Evolutionary conservation across 345 rosid species (phyloP), one percentile per base, ranked within the genome.

Genomic region (Corchorus capsularis): DNA sequence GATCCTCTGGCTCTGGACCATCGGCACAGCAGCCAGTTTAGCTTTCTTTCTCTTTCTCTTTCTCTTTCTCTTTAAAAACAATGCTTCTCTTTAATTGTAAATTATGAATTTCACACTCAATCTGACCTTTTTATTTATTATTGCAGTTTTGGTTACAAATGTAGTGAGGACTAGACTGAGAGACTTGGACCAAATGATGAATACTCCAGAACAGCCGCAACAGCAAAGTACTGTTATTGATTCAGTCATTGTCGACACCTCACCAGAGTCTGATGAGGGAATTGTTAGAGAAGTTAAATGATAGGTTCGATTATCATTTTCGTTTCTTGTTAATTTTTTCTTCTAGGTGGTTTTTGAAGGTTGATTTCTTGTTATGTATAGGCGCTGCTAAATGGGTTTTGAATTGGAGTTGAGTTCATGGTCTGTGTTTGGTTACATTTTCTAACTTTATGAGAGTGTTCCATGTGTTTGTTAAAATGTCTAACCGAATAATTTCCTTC

Each of bases 1-100:
- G 78, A 92, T 92, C 77, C 93, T 92, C 76, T 92, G 95, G 97
- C 27, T 89, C 46, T 92, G 97, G 97, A 90, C 97, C 67, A 32
- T 92, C 50, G 97, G 91, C 78, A 92, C 95, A 50, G 95, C 97
- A 46, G 95, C 93, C 49, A 85, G 97, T 91, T 27, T 72, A 2
- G 19, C 55, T 35, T 20, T 16, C 15, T 8, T 34, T 46, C 54
- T 46, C 63, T 8, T 5, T 54, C 54, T 46, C 63, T 8, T 5
- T 54, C n/a, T 16, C 15, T 8, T 34, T 46, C 54, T 46, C 63
- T 8, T 5, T 54, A 57, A 15, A 46, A 2, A 10, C 34, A 47
- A 61, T 16, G 27, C 27, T 37, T 17, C 49, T 59, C 63, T 74
- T 39, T 13, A 60, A 63, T 1, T 70, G 4, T 76, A 39, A 3